These are phyloP conservation scores for Artemisia tridentata DNA, from an alignment of 129 eudicot species.

Conservation along the genomic window DNA sequence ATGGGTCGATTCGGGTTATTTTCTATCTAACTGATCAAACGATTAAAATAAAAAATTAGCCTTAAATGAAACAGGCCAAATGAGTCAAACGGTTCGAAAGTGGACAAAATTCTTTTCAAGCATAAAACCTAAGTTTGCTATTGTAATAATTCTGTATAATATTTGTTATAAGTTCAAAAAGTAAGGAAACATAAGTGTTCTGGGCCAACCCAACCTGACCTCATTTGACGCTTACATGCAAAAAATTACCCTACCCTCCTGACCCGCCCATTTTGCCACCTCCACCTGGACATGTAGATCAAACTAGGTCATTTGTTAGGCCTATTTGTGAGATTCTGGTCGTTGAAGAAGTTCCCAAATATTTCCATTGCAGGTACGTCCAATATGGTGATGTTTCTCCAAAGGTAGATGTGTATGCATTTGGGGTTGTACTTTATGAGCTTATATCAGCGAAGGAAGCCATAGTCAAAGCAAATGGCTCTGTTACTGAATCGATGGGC, in stretches of 20 bases:
- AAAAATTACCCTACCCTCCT: too few species aligned
- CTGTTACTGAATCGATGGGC: conserved; percentile 56
- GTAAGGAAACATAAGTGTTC: not conserved
- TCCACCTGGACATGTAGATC: not conserved
- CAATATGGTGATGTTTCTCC: conserved; percentile 80
- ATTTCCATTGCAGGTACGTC: conserved; percentile 65
- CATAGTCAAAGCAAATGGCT: conserved; percentile 57
- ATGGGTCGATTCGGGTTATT: too few species aligned
- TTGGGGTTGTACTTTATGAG: conserved; percentile 92
- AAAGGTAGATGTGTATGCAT: conserved; percentile 91
- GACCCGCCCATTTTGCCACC: not conserved
- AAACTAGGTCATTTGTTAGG: not conserved
- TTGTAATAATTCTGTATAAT: too few species aligned
- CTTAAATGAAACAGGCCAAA: too few species aligned
- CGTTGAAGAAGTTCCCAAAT: conserved; percentile 6
- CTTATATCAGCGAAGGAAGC: conserved; percentile 94
- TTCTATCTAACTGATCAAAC: too few species aligned
- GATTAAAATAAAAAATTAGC: too few species aligned
- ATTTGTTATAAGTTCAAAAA: too few species aligned
- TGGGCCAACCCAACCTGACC: not conserved
- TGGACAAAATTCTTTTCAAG: too few species aligned
- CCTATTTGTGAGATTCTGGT: not conserved
- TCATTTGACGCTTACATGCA: not conserved
- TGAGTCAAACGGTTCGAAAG: too few species aligned
- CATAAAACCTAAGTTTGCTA: too few species aligned